These are phyloP conservation scores for Ustilago bromivora DNA, from an alignment of 1,284 basidiomycete genomes.

Conservation along the genomic window DNA sequence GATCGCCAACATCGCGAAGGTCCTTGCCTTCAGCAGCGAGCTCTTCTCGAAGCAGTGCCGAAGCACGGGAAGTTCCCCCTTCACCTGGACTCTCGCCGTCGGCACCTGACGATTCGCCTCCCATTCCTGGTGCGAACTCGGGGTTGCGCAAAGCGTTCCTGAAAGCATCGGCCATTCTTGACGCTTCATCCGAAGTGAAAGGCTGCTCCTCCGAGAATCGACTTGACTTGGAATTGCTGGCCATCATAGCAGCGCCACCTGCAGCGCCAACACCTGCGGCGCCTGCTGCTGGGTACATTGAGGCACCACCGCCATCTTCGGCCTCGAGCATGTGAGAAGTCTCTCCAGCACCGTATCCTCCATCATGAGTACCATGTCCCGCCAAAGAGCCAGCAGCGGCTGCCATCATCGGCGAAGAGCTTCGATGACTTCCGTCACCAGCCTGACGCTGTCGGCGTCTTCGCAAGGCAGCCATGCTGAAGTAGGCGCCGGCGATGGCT, in stretches of 20 bases:
- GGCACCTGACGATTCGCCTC: conserved; percentile 29
- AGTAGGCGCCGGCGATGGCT: conserved; percentile 51
- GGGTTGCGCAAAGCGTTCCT: conserved; percentile 56
- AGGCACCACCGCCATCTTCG: conserved; percentile 15
- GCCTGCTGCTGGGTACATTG: conserved; percentile 3
- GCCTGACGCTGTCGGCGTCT: conserved; percentile 36
- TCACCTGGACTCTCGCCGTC: conserved; percentile 45
- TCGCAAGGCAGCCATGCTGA: conserved; percentile 53
- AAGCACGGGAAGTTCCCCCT: conserved; percentile 21
- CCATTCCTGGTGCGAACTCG: conserved; percentile 41
- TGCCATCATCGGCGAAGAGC: conserved; percentile 57
- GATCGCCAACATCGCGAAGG: conserved; percentile 47
- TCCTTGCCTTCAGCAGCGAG: conserved; percentile 56
- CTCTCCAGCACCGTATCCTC: conserved; percentile 24
- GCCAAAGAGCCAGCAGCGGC: conserved; percentile 44
- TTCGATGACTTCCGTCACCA: conserved; percentile 37
- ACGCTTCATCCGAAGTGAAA: conserved; percentile 60
- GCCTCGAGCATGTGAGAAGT: conserved; percentile 48
- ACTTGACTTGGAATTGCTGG: conserved; percentile 22
- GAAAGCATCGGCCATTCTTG: conserved; percentile 60
- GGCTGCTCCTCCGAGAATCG: conserved; percentile 47
- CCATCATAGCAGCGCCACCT: conserved; percentile 35
- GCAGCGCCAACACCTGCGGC: conserved; percentile 22
- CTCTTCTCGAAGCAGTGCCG: conserved; percentile 50
- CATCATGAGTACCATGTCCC: conserved; percentile 26